Base-by-base conservation (phyloP, 805 yeast genomes). In the Maudiozyma barnettii region DNA sequence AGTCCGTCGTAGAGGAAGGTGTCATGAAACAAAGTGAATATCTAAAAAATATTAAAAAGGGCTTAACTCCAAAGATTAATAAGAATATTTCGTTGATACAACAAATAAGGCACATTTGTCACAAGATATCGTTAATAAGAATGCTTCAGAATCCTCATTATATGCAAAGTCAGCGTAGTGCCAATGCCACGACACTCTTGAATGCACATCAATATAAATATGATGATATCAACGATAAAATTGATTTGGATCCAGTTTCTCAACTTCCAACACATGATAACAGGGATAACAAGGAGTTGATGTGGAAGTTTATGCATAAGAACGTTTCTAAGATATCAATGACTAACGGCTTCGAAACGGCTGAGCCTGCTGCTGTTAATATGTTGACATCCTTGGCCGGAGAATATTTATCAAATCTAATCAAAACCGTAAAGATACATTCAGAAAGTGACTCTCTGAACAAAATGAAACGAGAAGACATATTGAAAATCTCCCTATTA, bases 271-370 rank as follows among this genome's bases (percentile, higher is more conserved):
- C 83, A 23, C 87, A 83, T 52, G 93, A 88, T 51, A 54, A 53
- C 38, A 63, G 71, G 10, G 69, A 73, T 58, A 75, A 75, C 48
- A 72, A 71, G n/a, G 78, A 75, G 2, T 72, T 88, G 13, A 83
- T 89, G 9, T 78, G 74, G 55, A 71, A 79, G 1, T 78, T 85
- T 0, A 66, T 93, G 68, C 74, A 78, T 53, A 79, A 84, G 54
- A 77, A 82, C 38, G 78, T 86, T 0, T 77, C 90, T 18, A 87
- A 88, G 51, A 68, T 93, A 18, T 79, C 86, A 1, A 91, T 93
- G 98, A 82, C 87, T 38, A 81, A 83, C 39, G 99, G 99, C 0
- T 93, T 86, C 68, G 98, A 93, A 66, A 70, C 84, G 0, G 77
- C 95, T 0, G 87, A 86, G 54, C 78, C 83, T 12, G 70, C 73